A percentile compares a stretch with the other conserved stretches of the same genome.
Conservation (phyloP, 2,329 filamentous ascomycete species). For the Pseudogymnoascus sp. region DNA sequence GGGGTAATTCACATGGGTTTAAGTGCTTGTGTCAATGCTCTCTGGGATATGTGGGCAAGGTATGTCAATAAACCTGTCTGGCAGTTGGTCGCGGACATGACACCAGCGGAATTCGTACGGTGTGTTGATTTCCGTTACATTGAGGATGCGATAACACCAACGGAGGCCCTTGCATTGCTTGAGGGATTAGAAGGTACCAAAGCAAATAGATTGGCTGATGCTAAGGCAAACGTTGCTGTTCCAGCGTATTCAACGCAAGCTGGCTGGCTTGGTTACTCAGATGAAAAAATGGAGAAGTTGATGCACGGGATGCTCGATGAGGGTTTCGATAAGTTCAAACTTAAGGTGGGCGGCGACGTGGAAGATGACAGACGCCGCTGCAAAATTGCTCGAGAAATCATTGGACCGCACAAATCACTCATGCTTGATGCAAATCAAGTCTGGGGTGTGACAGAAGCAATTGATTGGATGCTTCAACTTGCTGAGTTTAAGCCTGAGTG, state of each 20-base stretch:
- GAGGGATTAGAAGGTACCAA: conserved; percentile 60
- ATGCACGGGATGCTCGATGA: conserved; percentile 65
- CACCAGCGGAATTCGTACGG: conserved; percentile 73
- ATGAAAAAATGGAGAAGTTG: conserved; percentile 75
- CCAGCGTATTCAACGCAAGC: conserved; percentile 87
- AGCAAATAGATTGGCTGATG: conserved; percentile 63
- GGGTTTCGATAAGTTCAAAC: conserved; percentile 81
- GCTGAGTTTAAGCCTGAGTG: conserved; percentile 7
- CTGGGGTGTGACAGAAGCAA: conserved; percentile 66
- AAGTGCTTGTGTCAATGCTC: conserved; percentile 79
- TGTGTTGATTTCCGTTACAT: conserved; percentile 96
- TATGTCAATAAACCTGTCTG: conserved; percentile 79
- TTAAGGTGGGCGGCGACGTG: conserved; percentile 74
- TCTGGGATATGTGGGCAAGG: conserved; percentile 97
- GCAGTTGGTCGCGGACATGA: conserved; percentile 85
- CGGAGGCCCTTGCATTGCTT: conserved; percentile 69
- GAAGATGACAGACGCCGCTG: conserved; percentile 65
- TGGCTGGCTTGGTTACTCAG: conserved; percentile 84
- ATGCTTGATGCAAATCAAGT: conserved; percentile 92
- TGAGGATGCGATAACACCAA: conserved; percentile 81
- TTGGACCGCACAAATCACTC: conserved; percentile 71
- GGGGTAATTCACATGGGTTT: conserved; percentile 89
- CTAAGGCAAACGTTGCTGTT: conserved; percentile 65
- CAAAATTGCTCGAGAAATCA: conserved; percentile 66
- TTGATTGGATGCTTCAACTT: conserved; percentile 36